Conservation (phyloP, 2,329 filamentous ascomycete species). For the Drechslerella coelobrocha region DNA sequence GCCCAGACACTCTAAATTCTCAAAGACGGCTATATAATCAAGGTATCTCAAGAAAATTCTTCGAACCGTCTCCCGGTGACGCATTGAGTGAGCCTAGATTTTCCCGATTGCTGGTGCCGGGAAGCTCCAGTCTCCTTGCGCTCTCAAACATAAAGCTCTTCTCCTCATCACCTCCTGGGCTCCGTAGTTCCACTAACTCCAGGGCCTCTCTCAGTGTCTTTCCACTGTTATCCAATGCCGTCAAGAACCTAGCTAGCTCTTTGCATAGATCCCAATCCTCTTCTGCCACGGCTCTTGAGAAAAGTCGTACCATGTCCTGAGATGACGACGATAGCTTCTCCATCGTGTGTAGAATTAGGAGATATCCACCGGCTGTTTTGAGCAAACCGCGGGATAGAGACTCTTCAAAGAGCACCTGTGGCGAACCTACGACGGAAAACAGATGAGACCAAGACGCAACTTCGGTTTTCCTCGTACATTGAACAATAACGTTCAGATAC, state of each 20-base stretch:
- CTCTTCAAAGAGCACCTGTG: conserved; percentile 91
- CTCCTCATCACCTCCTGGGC: conserved; percentile 56
- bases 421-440: conserved; percentile 84
- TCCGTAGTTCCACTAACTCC: conserved; percentile 64
- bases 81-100: conserved; percentile 32
- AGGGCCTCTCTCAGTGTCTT: conserved; percentile 77
- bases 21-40: conserved; percentile 14
- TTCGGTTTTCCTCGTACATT: conserved; percentile 96
- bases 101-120: conserved; percentile 28
- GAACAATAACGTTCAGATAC: conserved; percentile 96
- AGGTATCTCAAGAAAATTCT: conserved; percentile 42
- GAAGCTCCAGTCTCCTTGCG: conserved; percentile 52
- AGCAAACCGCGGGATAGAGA: conserved; percentile 82
- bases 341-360: conserved; percentile 89
- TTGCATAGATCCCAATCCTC: conserved; percentile 95
- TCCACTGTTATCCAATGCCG: conserved; percentile 86
- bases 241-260: conserved; percentile 91
- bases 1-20: background rate
- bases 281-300: conserved; percentile 80
- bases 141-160: conserved; percentile 59
- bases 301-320: conserved; percentile 75
- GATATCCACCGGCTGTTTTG: conserved; percentile 93
- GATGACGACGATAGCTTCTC: conserved; percentile 74
- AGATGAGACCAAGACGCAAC: conserved; percentile 92
- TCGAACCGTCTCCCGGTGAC: conserved; percentile 26